Base-by-base conservation (phyloP, 164 flowering plant genomes). In the Buxus sempervirens region DNA sequence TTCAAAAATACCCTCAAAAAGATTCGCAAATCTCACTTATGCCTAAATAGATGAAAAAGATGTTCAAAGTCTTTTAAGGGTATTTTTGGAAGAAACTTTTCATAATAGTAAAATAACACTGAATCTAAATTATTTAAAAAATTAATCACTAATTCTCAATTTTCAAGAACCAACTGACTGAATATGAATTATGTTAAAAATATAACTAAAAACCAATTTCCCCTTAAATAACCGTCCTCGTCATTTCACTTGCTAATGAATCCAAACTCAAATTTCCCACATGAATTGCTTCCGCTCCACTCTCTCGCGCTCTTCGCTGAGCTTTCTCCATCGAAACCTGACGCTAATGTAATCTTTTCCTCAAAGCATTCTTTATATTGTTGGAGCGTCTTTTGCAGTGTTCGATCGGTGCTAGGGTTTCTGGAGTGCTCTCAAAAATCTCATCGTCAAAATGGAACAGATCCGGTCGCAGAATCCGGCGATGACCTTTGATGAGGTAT, bases 401-500 rank as follows among this genome's bases (percentile, higher is more conserved):
- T 45, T 10, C 13, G 14, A 4, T 27, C 26, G 42, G 51, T 14
- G 24, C 62, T 38, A 21, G 62, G 54, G 60, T 67, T 58, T 65
- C 27, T 45, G 14, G 13, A 1, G 2, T 22, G 38, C 22, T 27
- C 51, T 23, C 5, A 4, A 5, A 21, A 16, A 21, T 19, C 59
- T 54, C 53, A 22, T 20, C n/a, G 51, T 26, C 79, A 85, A 81
- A 60, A 66, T 82, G 80, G 81, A 81, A 72, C 76, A 69, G 22
- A 38, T 75, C 22, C 65, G 63, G 71, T 60, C 75, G 59, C 75
- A 72, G 66, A 79, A 77, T 65, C 78, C 78, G 57, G 77, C 83
- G 27, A 88, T 85, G 94, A 86, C 92, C 55, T 91, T 82, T 78
- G 98, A 91, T 41, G 95, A 91, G 77, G 88, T 74, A n/a, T 90